phyloP scores from a whole-genome alignment of 2,329 filamentous ascomycete genomes.

The Scytalidium lignicola region DNA sequence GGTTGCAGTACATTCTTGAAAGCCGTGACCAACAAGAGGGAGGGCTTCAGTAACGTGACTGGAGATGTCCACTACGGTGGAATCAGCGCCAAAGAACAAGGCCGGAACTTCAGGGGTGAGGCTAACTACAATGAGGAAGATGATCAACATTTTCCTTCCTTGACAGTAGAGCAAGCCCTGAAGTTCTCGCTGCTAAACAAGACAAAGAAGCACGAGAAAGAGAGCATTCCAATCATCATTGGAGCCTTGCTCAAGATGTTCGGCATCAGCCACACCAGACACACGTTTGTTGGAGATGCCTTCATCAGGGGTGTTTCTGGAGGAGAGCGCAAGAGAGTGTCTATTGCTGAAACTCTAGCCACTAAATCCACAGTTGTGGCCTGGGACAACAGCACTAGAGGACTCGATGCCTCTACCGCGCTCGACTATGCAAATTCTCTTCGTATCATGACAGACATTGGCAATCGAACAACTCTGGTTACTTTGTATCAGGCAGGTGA shows the following conservation, averaged over 20 bases:
- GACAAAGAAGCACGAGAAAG: conserved; percentile 60
- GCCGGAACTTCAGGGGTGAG: conserved; percentile 63
- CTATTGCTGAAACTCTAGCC: conserved; percentile 71
- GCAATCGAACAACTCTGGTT: conserved; percentile 63
- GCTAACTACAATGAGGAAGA: conserved; percentile 77
- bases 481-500: conserved; percentile 67
- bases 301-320: conserved; percentile 69
- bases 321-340: conserved; percentile 75
- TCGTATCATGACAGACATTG: conserved; percentile 70
- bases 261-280: conserved; percentile 68
- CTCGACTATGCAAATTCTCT: conserved; percentile 70
- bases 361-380: conserved; percentile 68
- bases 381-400: conserved; percentile 77
- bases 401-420: conserved; percentile 74
- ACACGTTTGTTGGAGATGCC: conserved; percentile 68
- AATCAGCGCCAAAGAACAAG: conserved; percentile 62
- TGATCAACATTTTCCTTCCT: conserved; percentile 66
- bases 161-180: conserved; percentile 75
- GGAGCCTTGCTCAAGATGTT: conserved; percentile 72
- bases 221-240: conserved; percentile 63
- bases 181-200: conserved; percentile 72
- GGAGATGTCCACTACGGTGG: conserved; percentile 70
- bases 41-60: conserved; percentile 58
- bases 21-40: conserved; percentile 65
- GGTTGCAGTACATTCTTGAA: conserved; percentile 77